Base-by-base conservation (phyloP, 73 alveolate species). In the Vitrella brassicaformis region DNA sequence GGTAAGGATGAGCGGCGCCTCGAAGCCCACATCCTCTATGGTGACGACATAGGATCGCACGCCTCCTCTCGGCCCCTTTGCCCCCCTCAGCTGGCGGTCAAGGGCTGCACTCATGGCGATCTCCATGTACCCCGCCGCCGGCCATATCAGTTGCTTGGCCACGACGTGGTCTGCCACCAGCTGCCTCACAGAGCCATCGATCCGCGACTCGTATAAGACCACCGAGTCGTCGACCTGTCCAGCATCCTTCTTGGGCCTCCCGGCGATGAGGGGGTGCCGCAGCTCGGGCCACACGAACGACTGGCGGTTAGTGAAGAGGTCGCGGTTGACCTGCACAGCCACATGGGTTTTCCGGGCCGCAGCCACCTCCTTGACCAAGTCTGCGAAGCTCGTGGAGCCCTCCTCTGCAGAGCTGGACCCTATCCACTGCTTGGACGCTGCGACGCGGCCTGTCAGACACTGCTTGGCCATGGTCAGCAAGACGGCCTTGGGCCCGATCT, bases 201-300 rank as follows among this genome's bases (percentile, higher is more conserved):
- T 39, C 22, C 22, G 56, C 56, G 56, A 8, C 56, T 39, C 56
- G 14, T 8, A 39, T 4, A 39, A 14, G 14, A 4, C 22, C 4
- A 39, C 56, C 14, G 56, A 4, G n/a, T n/a, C n/a, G n/a, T n/a
- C n/a, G n/a, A n/a, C n/a, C n/a, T n/a, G n/a, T n/a, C n/a, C n/a
- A n/a, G n/a, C n/a, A n/a, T n/a, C n/a, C n/a, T n/a, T n/a, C n/a
- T n/a, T n/a, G n/a, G n/a, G n/a, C n/a, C n/a, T n/a, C n/a, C n/a
- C n/a, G n/a, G n/a, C 25, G 28, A 75, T 64, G 77, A 76, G 30
- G 28, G 83, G 75, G 46, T 76, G 83, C 0, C 83, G 75, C 19
- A 73, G 77, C 4, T 78, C 84, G 25, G 46, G 71, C 83, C 83
- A 76, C 19, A 77, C 66, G 68, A 76, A 76, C 26, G 74, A 39